These are phyloP conservation scores for Corylus americana DNA, from an alignment of 306 rosid species.

Conservation along the genomic window DNA sequence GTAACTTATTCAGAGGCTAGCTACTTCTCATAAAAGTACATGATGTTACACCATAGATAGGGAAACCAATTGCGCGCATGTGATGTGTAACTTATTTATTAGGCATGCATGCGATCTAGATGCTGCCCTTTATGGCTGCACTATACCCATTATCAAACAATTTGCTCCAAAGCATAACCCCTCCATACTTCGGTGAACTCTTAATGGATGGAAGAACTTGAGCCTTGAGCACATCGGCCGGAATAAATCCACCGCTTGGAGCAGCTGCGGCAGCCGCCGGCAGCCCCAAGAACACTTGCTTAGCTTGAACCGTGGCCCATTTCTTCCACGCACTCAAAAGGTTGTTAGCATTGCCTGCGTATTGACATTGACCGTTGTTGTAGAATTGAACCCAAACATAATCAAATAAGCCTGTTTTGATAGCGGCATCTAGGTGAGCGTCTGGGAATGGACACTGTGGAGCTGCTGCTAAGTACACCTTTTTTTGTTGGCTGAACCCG, in stretches of 20 bases:
- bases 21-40: not conserved
- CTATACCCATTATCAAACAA: conserved; percentile 38
- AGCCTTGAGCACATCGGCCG: conserved; percentile 32
- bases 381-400: conserved; percentile 77
- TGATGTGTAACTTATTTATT: not conserved
- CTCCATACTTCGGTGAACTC: conserved; percentile 51
- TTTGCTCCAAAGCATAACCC: conserved; percentile 68
- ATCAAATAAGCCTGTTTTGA: conserved; percentile 55
- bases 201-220: conserved; percentile 52
- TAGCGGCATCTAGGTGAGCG: conserved; percentile 36
- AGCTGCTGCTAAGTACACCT: conserved; percentile 48
- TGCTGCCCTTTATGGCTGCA: conserved; percentile 27
- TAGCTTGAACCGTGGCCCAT: conserved; percentile 47
- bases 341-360: conserved; percentile 31
- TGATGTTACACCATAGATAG: not conserved
- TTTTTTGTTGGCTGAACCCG: conserved; percentile 18
- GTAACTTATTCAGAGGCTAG: not conserved
- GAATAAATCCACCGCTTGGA: conserved; percentile 51
- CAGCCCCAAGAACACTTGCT: conserved; percentile 58
- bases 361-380: conserved; percentile 61
- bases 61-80: not conserved
- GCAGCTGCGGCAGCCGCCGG: conserved; percentile 66
- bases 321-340: conserved; percentile 55
- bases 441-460: conserved; percentile 68
- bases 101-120: conserved; percentile 2